Evolutionary conservation across 2,329 filamentous ascomycete species (phyloP).

Genomic region (Raffaelea deltoideospora): DNA sequence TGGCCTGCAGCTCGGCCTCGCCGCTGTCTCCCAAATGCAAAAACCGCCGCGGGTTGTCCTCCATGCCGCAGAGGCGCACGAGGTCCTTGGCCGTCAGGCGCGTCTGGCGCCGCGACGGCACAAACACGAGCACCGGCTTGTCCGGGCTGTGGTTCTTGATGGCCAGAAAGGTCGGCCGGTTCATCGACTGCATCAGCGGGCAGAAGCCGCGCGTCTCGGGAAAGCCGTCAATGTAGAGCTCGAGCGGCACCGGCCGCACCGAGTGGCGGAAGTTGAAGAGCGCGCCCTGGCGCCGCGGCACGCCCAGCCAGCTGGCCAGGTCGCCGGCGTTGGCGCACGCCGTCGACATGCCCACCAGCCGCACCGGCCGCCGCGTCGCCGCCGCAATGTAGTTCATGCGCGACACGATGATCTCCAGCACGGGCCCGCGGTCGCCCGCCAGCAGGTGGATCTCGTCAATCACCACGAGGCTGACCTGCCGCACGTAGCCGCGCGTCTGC

Average conservation of each 20-base stretch:
- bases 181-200: constrained; percentile 98
- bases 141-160: constrained; percentile 93
- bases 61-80: constrained; percentile 96
- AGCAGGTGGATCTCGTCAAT: constrained; percentile 97
- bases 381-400: constrained; percentile 98
- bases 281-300: constrained; percentile 54
- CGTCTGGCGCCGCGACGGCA: constrained; percentile 88
- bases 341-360: constrained; percentile 96
- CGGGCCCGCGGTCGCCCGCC: constrained; percentile 91
- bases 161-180: constrained; percentile 86
- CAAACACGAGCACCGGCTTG: constrained; percentile 97
- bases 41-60: constrained; percentile 90
- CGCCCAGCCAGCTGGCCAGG: constrained; percentile 89
- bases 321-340: constrained; percentile 93
- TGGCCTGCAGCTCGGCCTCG: constrained; percentile 81
- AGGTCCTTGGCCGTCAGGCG: constrained; percentile 88
- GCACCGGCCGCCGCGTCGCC: constrained; percentile 76
- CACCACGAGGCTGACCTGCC: constrained; percentile 88
- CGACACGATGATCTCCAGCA: constrained; percentile 90
- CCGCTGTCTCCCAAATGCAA: constrained; percentile 87
- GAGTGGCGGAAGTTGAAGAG: constrained; percentile 97
- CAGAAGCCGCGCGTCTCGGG: constrained; percentile 92
- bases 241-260: constrained; percentile 85
- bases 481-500: constrained; percentile 93
- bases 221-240: constrained; percentile 96